Evolutionary conservation across 202 grass and related monocot genomes (phyloP), one percentile per base, ranked within the genome.

Genomic region (Zizania palustris): DNA sequence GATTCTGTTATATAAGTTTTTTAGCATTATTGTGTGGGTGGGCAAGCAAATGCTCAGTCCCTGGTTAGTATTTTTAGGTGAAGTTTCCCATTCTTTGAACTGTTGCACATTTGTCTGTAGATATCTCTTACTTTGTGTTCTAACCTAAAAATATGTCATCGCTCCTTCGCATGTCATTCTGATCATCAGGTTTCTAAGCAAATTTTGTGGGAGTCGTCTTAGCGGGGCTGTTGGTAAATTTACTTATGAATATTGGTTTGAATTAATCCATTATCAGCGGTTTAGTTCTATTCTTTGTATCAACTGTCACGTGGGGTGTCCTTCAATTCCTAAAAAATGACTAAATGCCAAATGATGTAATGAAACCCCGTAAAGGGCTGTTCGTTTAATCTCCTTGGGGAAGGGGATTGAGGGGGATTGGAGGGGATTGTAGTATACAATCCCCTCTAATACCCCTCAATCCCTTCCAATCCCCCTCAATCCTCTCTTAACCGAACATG

Each of bases 211-310:
- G 94, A 19, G 91, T 93, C 3, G 43, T 97, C 48, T 53, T 97
- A 49, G 94, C 91, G 10, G 86, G 88, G 10, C 56, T 93, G 71
- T 69, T 93, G 80, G 88, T 97, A 39, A 93, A 93, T 86, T 72
- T 97, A 46, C 76, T 97, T 1, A 89, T 93, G 91, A 97, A 97
- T 59, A 80, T 97, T n/a, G 88, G 91, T 53, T 65, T 92, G 12
- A 97, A 92, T 38, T 88, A 93, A 60, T 91, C 91, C 3, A 83
- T 92, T 28, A 53, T 81, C 15, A 90, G 80, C 39, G 91, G 88
- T n/a, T 19, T 88, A 58, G 19, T 90, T 37, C 70, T 97, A 14
- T 93, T 97, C 84, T 65, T 93, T 63, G 28, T 80, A 51, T 93
- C 94, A 33, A 88, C 91, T 45, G 56, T 83, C 54, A 97, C 94